Conservation (phyloP, 306 rosid species). For the Cicer judaicum region DNA sequence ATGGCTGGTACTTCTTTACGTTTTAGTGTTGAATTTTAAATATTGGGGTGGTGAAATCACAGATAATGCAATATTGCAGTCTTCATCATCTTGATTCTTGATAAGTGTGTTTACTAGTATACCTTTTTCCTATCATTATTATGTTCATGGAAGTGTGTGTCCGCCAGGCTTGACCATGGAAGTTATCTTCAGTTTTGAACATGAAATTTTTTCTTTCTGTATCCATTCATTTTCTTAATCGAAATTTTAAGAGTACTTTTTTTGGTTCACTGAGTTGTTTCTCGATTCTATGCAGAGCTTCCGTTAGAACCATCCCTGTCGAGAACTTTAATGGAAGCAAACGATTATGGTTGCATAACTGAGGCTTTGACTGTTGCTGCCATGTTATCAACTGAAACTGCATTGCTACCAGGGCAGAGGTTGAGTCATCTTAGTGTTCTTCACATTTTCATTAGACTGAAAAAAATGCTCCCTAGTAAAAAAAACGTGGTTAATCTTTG, state of each 20-base stretch:
- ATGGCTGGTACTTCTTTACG: conserved; percentile 81
- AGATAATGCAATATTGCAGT: conserved; percentile 8
- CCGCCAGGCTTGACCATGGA: conserved; percentile 12
- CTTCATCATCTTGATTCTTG: background rate
- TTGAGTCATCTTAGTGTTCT: conserved; percentile 39
- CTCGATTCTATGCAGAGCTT: conserved; percentile 68
- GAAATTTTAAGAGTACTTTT: conserved; percentile 32
- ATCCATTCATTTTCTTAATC: conserved; percentile 18
- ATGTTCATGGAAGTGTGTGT: conserved; percentile 29
- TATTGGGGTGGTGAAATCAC: conserved; percentile 31
- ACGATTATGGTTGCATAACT: conserved; percentile 74
- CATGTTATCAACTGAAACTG: conserved; percentile 87
- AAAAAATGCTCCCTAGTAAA: background rate
- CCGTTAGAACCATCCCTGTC: conserved; percentile 97
- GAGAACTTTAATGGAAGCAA: conserved; percentile 91
- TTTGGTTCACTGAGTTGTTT: conserved; percentile 38
- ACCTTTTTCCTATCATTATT: background rate
- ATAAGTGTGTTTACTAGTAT: conserved; percentile 20
- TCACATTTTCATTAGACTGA: conserved; percentile 21
- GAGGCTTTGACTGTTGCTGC: conserved; percentile 96
- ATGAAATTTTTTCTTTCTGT: conserved; percentile 28
- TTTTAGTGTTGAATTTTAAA: conserved; percentile 23
- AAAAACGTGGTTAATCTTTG: conserved; percentile 15
- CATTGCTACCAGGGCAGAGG: conserved; percentile 87
- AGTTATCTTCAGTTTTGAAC: conserved; percentile 28